Evolutionary conservation across 169 alveolate genomes (phyloP).

Genomic region (Ichthyophthirius multifiliis): DNA sequence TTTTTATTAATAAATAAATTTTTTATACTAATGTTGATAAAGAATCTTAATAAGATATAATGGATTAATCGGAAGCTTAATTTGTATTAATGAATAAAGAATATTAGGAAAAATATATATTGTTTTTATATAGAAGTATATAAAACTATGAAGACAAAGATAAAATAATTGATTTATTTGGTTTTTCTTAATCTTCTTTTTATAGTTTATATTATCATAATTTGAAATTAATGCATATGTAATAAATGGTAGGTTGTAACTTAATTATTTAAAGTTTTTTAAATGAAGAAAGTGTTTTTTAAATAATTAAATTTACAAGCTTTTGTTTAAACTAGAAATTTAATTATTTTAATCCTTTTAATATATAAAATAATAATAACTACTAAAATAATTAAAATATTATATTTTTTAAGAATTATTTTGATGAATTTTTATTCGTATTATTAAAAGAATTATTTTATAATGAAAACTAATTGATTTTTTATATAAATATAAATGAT

Average conservation of each 20-base stretch:
- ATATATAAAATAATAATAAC: too few relatives aligned
- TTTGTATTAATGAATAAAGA: background rate
- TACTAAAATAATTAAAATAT: too few relatives aligned
- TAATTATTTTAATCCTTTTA: background rate
- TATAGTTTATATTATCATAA: background rate
- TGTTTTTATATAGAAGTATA: background rate
- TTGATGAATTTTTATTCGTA: too few relatives aligned
- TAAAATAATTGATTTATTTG: background rate
- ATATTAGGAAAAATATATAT: background rate
- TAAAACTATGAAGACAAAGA: background rate
- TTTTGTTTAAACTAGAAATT: background rate
- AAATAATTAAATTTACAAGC: background rate
- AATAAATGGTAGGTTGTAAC: background rate
- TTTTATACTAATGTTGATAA: too few relatives aligned
- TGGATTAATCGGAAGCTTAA: too few relatives aligned
- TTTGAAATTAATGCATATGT: background rate
- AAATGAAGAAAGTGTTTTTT: background rate
- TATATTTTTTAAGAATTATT: too few relatives aligned
- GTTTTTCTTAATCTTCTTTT: background rate
- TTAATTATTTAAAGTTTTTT: background rate
- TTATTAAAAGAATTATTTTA: too few relatives aligned
- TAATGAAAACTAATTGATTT: too few relatives aligned
- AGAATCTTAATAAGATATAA: background rate
- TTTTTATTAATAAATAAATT: background rate
- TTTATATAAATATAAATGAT: too few relatives aligned